Base-by-base conservation (phyloP, 2,329 filamentous ascomycete species). In the Paecilomyces sp. region DNA sequence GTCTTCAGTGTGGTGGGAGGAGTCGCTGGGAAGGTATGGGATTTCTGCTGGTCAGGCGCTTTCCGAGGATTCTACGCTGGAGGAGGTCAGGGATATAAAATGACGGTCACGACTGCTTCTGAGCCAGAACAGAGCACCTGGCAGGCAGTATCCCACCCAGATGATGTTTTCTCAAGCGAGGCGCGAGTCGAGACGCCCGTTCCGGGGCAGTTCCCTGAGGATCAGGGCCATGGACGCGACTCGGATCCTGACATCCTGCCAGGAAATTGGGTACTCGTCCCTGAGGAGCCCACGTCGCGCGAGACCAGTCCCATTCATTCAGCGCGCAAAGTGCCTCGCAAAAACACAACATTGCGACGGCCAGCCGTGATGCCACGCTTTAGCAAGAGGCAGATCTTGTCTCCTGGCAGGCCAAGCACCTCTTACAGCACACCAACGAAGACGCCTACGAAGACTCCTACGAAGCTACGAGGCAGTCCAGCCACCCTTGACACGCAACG, bases 41-140 rank as follows among this genome's bases (percentile, higher is more conserved):
- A 92, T 65, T 94, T 96, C 67, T 96, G 92, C 77, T 90, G 80
- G 71, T 73, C 79, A 3, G 78, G 71, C 25, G 85, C 89, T 0
- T 95, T 97, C 69, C 83, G 84, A 58, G 92, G 92, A 0, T 97
- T 97, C 72, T 87, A 92, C 62, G 91, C 92, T 12, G 93, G 92
- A 7, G 91, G 89, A 2, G 93, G 92, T 8, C 81, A 80, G 61
- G 86, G 85, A 28, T 96, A 92, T 68, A 78, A 83, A 6, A 77
- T 90, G 65, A 71, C 79, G 28, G 61, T 71, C 56, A 69, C 63
- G 52, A 58, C 62, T 34, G 56, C 61, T 57, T 56, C 61, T 30
- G 62, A 61, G 8, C 60, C 67, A 4, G 65, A 69, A 51, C 57
- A 69, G 55, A 71, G 61, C 57, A 57, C 60, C 22, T 71, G 73